Evolutionary conservation across 2,329 filamentous ascomycete genomes (phyloP).

Genomic region (Epichloe sp.): DNA sequence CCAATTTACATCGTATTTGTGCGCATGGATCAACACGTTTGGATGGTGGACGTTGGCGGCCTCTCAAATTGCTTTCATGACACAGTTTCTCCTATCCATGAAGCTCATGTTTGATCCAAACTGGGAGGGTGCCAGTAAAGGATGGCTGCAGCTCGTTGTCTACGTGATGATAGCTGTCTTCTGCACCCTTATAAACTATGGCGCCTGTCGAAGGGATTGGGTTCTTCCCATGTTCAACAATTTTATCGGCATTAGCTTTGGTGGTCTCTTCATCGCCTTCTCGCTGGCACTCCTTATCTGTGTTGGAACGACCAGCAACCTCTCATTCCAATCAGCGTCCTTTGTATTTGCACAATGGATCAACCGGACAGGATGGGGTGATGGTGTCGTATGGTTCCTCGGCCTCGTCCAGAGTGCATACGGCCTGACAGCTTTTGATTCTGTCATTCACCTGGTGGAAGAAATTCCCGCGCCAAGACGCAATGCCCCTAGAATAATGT

Average conservation of each 20-base stretch:
- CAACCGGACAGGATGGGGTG: conserved; percentile 34
- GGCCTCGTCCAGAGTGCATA: conserved; percentile 45
- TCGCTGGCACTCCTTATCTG: conserved; percentile 37
- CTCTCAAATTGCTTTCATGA: conserved; percentile 44
- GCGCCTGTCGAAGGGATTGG: conserved; percentile 31
- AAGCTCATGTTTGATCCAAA: conserved; percentile 37
- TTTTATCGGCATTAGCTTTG: conserved; percentile 40
- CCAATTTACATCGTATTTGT: conserved; percentile 40
- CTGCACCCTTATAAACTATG: conserved; percentile 36
- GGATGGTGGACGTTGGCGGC: conserved; percentile 46
- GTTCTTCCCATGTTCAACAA: conserved; percentile 38
- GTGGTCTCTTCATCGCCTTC: conserved; percentile 37
- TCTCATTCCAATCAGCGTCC: conserved; percentile 32
- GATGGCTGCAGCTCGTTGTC: conserved; percentile 42
- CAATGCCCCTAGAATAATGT: conserved; percentile 38
- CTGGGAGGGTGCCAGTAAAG: conserved; percentile 30
- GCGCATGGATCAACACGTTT: conserved; percentile 47
- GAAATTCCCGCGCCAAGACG: conserved; percentile 39
- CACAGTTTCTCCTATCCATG: conserved; percentile 42
- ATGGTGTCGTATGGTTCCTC: conserved; percentile 44
- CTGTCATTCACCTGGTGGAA: conserved; percentile 45
- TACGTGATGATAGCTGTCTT: conserved; percentile 35
- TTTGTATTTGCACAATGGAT: conserved; percentile 40
- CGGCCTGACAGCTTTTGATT: conserved; percentile 42
- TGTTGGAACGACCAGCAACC: conserved; percentile 30